phyloP scores from a whole-genome alignment of 176 grass and related monocot species.

The Oryza meridionalis region DNA sequence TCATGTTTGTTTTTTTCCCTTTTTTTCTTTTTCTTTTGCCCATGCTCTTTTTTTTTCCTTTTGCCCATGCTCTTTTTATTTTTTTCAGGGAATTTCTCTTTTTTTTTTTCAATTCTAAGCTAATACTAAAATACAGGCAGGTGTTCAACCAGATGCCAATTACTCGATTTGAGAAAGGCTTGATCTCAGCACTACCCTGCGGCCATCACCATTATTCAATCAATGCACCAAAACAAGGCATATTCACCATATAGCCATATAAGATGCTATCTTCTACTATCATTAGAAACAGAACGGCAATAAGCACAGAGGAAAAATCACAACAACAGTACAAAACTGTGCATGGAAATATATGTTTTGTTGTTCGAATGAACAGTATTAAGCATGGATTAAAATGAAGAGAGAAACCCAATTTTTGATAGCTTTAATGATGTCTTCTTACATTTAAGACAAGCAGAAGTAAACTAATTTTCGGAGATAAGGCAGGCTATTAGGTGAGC shows the following conservation, averaged over 20 bases:
- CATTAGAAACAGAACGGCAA: conserved; percentile 16
- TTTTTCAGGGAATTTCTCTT: conserved; percentile 26
- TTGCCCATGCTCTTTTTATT: conserved; percentile 18
- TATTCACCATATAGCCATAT: neutral
- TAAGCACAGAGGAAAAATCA: neutral
- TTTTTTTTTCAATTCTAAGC: conserved; percentile 17
- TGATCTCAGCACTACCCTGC: conserved; percentile 57
- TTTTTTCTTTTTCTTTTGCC: neutral
- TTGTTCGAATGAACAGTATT: neutral
- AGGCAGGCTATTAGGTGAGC: neutral
- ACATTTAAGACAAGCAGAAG: neutral
- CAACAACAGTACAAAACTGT: neutral
- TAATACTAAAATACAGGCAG: conserved; percentile 29
- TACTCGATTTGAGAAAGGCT: conserved; percentile 47
- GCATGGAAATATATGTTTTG: neutral
- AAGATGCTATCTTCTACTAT: neutral
- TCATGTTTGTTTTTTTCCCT: neutral
- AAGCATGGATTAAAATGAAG: neutral
- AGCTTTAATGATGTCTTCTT: conserved; percentile 10
- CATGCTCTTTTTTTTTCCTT: conserved; percentile 8
- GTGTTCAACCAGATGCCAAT: conserved; percentile 24
- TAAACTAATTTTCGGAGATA: conserved; percentile 3
- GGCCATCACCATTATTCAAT: conserved; percentile 58
- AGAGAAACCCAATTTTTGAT: neutral
- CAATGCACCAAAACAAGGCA: conserved; percentile 38